Percentiles rank a stretch among this genome's conserved stretches.
phyloP scores from a whole-genome alignment of 495 filamentous ascomycete genomes.

The Aspergillus sclerotiicarbonarius region DNA sequence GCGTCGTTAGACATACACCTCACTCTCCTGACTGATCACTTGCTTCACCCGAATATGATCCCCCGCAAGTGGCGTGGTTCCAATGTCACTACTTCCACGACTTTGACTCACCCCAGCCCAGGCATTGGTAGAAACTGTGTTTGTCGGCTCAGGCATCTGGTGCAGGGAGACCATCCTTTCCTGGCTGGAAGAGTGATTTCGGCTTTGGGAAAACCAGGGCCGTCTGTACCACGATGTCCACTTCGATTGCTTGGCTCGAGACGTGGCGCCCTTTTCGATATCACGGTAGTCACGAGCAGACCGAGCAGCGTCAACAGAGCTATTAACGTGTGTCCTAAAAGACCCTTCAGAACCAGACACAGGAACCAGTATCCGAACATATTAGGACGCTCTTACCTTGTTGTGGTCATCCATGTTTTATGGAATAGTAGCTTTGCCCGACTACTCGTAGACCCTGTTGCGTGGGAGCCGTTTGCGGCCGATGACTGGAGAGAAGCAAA shows the following conservation, averaged over 20 bases:
- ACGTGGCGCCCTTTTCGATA: conserved; percentile 26
- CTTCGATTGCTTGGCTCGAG: neutral
- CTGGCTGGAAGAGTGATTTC: conserved; percentile 2
- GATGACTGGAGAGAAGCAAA: conserved; percentile 18
- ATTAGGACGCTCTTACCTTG: conserved; percentile 16
- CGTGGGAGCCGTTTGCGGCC: conserved; percentile 11
- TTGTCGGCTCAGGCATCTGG: conserved; percentile 22
- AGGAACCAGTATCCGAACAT: neutral
- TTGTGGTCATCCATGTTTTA: conserved; percentile 13
- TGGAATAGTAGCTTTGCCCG: conserved; percentile 30
- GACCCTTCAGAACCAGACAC: neutral
- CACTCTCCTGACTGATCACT: conserved; percentile 40
- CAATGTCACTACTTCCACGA: conserved; percentile 25
- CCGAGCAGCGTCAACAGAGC: conserved; percentile 1
- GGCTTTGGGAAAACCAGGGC: conserved; percentile 17
- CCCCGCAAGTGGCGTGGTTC: conserved; percentile 3
- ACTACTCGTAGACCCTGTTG: conserved; percentile 21
- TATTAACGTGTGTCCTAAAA: conserved; percentile 11
- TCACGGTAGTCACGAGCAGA: conserved; percentile 14
- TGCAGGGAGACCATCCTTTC: conserved; percentile 19
- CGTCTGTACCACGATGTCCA: conserved; percentile 19
- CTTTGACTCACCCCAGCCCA: conserved; percentile 34
- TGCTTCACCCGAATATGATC: conserved; percentile 40
- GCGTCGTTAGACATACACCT: conserved; percentile 22
- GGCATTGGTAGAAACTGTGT: conserved; percentile 36